phyloP scores from a whole-genome alignment of 305 asterid species.

The Plantago rigida region DNA sequence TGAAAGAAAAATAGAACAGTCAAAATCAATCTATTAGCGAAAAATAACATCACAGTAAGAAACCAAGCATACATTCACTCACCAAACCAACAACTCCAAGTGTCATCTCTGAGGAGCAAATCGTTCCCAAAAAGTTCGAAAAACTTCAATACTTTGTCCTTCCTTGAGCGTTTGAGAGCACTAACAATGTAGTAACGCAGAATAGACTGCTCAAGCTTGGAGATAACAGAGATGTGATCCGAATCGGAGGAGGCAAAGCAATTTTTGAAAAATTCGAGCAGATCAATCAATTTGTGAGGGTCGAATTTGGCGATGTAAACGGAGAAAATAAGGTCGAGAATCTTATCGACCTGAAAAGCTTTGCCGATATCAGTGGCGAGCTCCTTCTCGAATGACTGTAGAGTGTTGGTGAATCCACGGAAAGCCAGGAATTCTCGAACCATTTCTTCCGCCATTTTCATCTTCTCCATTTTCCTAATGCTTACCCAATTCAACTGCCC shows the following conservation, averaged over 20 bases:
- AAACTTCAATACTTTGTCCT: constrained; percentile 64
- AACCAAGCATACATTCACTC: not conserved
- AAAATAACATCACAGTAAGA: not conserved
- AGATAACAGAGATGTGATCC: constrained; percentile 33
- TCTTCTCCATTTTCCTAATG: constrained; percentile 47
- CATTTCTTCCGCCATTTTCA: constrained; percentile 78
- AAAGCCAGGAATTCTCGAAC: constrained; percentile 77
- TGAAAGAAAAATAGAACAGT: constrained; percentile 31
- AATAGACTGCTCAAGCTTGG: constrained; percentile 56
- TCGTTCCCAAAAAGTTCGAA: constrained; percentile 52
- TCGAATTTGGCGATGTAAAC: constrained; percentile 71
- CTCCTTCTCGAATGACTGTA: constrained; percentile 71
- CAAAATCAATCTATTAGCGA: constrained; percentile 12
- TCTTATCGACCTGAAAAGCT: constrained; percentile 75
- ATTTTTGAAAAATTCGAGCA: constrained; percentile 57
- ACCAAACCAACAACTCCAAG: constrained; percentile 89
- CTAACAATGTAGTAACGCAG: constrained; percentile 61
- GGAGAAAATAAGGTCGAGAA: constrained; percentile 69
- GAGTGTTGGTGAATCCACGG: constrained; percentile 76
- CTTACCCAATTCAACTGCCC: too few species aligned
- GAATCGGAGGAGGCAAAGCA: constrained; percentile 63
- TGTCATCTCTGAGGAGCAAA: constrained; percentile 57
- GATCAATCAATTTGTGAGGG: constrained; percentile 53
- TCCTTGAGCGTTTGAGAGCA: constrained; percentile 60
- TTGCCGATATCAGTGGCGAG: constrained; percentile 69